Conservation (phyloP, 176 grass and related monocot genomes). For the Hsuehochloa calcarea region DNA sequence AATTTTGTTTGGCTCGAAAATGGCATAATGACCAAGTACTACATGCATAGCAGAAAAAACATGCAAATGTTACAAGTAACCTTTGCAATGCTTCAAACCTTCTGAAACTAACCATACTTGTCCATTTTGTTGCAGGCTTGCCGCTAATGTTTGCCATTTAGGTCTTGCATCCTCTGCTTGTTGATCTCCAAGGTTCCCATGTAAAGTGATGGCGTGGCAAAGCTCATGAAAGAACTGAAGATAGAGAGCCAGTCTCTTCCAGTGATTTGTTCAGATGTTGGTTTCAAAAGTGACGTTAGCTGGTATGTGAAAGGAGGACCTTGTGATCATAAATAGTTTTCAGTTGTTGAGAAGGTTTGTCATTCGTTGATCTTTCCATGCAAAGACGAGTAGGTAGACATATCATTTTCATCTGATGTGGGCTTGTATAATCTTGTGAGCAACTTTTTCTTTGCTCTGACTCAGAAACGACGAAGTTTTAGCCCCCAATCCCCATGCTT, state of each 20-base stretch:
- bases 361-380: conserved; percentile 18
- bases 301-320: conserved; percentile 8
- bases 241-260: background rate
- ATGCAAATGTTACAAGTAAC: background rate
- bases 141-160: conserved; percentile 1
- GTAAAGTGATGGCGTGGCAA: background rate
- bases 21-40: background rate
- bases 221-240: background rate
- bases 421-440: conserved; percentile 26
- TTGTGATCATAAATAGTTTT: conserved; percentile 31
- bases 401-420: conserved; percentile 6
- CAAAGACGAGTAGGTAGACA: conserved; percentile 38
- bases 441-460: conserved; percentile 1
- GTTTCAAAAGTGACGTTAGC: conserved; percentile 30
- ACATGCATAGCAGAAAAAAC: background rate
- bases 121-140: conserved; percentile 33
- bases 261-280: conserved; percentile 44
- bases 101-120: background rate
- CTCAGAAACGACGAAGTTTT: background rate
- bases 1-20: background rate
- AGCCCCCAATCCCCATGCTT: background rate
- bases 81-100: background rate
- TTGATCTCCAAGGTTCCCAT: conserved; percentile 21
- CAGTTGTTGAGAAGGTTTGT: conserved; percentile 24
- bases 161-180: conserved; percentile 34